Evolutionary conservation across 148 eudicot species (phyloP), one percentile per base, ranked within the genome.

Genomic region (Salicornia ramosissima): DNA sequence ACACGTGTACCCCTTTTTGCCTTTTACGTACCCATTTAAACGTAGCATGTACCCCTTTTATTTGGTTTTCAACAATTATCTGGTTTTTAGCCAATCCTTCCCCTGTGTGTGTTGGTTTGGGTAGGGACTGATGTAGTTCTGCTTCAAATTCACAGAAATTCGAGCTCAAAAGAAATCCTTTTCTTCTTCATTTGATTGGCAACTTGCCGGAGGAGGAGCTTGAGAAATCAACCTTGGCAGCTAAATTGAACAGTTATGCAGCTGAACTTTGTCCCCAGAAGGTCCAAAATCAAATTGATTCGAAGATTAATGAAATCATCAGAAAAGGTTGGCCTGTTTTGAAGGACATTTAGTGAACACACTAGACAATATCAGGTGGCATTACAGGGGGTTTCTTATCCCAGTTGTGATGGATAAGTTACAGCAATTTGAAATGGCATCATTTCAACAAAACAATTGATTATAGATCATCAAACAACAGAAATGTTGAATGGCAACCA

Each of bases 241-340:
- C 96, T 60, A 94, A 83, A 75, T 78, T 94, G 51, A 93, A 94
- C 76, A 83, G 98, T 71, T 94, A 84, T 75, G 85, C 97, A 50
- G 97, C 92, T 51, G 98, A 90, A 80, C 95, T 94, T 51, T 94
- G 98, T 73, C 89, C 98, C 30, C 71, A 84, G 51, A 81, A 72
- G 69, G 78, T 80, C 28, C 97, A 94, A 65, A 85, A 68, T 59
- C 90, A 82, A 67, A 83, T 90, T 26, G 92, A 94, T 80, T 76
- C 85, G 29, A 94, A 84, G 86, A 83, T 94, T 72, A 81, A 83
- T 25, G 89, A 88, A 51, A 94, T 94, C 55, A 60, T 88, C 33
- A 81, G 79, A 74, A 94, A 82, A 79, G 98, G 98, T 71, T 94
- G 97, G 98, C 98, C 98, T 30, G 80, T 90, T 69, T 79, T 94